Conservation (phyloP, 176 grass and related monocot species). For the Carex scoparia region DNA sequence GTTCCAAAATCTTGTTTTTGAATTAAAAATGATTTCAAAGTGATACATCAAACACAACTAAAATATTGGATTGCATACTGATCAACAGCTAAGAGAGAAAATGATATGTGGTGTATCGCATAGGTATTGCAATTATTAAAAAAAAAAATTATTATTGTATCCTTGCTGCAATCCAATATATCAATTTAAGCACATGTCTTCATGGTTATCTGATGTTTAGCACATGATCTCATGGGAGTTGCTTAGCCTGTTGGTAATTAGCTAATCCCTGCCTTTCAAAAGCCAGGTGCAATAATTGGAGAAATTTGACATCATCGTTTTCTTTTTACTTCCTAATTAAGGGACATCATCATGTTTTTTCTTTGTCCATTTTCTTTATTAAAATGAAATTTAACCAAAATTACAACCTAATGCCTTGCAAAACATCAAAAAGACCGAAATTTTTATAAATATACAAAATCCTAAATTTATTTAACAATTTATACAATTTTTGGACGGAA, state of each 20-base stretch:
- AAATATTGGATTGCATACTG: not conserved
- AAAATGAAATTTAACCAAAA: not conserved
- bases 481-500: too few species aligned
- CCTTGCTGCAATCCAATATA: not conserved
- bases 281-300: not conserved
- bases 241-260: not conserved
- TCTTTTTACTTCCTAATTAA: not conserved
- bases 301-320: not conserved
- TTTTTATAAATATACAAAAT: too few species aligned
- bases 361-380: not conserved
- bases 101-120: not conserved
- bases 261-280: not conserved
- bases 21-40: not conserved
- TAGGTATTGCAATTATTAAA: conserved; percentile 5
- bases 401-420: not conserved
- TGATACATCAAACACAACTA: conserved; percentile 7
- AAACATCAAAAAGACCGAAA: not conserved
- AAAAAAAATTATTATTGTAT: not conserved
- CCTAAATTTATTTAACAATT: too few species aligned
- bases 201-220: conserved; percentile 16
- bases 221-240: conserved; percentile 22
- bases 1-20: not conserved
- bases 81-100: conserved; percentile 2
- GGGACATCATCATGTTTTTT: too few species aligned
- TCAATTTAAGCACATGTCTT: conserved; percentile 13